A percentile compares a stretch with the other conserved stretches of the same genome.
phyloP scores from a whole-genome alignment of 1,284 basidiomycete species.

The Tilletia horrida region DNA sequence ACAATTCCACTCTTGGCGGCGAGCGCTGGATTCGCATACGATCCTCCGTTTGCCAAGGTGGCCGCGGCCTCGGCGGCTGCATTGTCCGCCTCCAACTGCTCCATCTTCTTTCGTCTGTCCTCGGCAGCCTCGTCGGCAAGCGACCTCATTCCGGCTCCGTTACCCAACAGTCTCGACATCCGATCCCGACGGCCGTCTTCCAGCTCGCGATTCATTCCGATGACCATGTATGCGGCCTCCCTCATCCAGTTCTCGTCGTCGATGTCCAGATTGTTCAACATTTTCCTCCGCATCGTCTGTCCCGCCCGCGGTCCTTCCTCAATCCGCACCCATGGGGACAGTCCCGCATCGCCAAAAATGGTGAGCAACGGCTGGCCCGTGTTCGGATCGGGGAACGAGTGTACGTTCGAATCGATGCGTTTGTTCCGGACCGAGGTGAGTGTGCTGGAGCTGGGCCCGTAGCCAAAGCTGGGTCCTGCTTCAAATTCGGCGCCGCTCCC shows the following conservation, averaged over 20 bases:
- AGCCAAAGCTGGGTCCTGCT: constrained; percentile 18
- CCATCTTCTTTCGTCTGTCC: constrained; percentile 12
- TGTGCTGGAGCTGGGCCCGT: constrained; percentile 4
- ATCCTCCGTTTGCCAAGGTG: constrained; percentile 26
- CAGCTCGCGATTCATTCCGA: constrained; percentile 50
- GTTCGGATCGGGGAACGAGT: constrained; percentile 37
- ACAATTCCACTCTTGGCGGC: no score
- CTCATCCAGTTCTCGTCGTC: constrained; percentile 54
- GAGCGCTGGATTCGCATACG: no score
- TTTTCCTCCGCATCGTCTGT: constrained; percentile 35
- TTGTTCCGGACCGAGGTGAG: constrained; percentile 12
- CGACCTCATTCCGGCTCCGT: background rate
- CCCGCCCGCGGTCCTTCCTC: constrained; percentile 22
- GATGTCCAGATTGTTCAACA: constrained; percentile 43
- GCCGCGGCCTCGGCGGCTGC: constrained; percentile 20
- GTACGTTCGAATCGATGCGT: constrained; percentile 35
- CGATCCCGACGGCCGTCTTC: constrained; percentile 41
- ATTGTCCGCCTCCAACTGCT: constrained; percentile 30
- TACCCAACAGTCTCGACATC: constrained; percentile 22
- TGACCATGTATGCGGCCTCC: constrained; percentile 49
- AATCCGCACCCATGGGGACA: constrained; percentile 46
- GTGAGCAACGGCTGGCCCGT: constrained; percentile 47
- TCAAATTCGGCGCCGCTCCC: background rate
- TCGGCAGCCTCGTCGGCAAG: constrained; percentile 1
- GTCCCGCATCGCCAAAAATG: constrained; percentile 49